Percentiles rank a stretch among this genome's conserved stretches.
Conservation (phyloP, 73 alveolate species). For the Diophrys sp. region DNA sequence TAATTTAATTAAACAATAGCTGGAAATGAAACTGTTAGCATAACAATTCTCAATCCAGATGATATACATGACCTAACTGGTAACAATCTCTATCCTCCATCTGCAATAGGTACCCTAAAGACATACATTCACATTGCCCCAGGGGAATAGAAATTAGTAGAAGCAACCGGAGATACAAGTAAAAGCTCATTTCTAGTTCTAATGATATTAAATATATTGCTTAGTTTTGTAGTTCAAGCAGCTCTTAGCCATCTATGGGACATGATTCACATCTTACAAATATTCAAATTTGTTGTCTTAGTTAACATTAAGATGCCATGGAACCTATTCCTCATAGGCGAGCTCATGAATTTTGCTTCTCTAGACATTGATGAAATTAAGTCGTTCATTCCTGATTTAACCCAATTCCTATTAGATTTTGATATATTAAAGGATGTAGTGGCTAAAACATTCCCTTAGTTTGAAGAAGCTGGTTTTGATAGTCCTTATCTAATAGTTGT, state of each 20-base stretch:
- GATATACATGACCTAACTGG: too few species aligned
- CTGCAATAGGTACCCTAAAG: too few species aligned
- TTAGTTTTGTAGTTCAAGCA: neutral
- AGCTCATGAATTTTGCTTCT: slow-evolving; percentile 17
- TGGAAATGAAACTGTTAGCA: too few species aligned
- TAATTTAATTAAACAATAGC: too few species aligned
- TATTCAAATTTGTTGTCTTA: slow-evolving; percentile 20
- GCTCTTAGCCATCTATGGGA: slow-evolving; percentile 34
- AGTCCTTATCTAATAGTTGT: neutral
- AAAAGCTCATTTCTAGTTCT: slow-evolving; percentile 8
- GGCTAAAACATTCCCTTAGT: too few species aligned
- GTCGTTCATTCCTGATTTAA: slow-evolving; percentile 12
- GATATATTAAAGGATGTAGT: neutral
- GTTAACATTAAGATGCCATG: slow-evolving; percentile 32
- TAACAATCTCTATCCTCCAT: too few species aligned
- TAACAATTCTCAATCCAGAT: too few species aligned
- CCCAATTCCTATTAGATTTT: neutral
- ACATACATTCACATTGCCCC: neutral
- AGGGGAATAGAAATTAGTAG: neutral
- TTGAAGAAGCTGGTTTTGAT: neutral
- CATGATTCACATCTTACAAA: slow-evolving; percentile 31
- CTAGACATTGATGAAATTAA: slow-evolving; percentile 39
- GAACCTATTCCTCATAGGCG: slow-evolving; percentile 2
- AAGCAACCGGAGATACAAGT: neutral
- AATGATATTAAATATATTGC: slow-evolving; percentile 8